Evolutionary conservation across 2,329 filamentous ascomycete genomes (phyloP), one percentile per base, ranked within the genome.

Genomic region (Aspergillus costaricaensis): DNA sequence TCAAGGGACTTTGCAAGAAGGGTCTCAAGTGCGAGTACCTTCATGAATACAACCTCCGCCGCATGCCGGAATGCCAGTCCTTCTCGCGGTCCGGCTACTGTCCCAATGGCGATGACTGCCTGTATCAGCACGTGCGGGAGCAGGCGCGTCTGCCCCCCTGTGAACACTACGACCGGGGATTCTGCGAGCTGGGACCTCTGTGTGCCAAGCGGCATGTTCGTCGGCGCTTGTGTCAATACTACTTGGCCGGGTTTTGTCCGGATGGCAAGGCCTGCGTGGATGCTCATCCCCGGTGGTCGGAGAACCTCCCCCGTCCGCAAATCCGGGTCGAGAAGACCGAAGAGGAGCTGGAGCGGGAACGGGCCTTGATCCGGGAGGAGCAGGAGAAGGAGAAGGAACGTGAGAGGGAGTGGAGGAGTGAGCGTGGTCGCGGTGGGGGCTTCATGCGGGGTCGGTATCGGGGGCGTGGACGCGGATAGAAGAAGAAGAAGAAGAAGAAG

Each of bases 31-130:
- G 95, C 87, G 95, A 99, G 81, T 99, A 98, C 72, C 83, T 98
- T 52, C 95, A 99, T 83, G 95, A 98, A 79, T 99, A 97, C 82
- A 98, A 99, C 79, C 85, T 99, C 68, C 88, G 95, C 65, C 93
- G 95, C 77, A 98, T 98, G 92, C 93, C 95, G 64, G 95, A 98
- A 80, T 99, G 95, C 80, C 96, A 96, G 73, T 96, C 96, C 78
- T 98, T 94, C 79, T 88, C 92, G 60, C 86, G 92, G 62, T 96
- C 95, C 73, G 92, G 92, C 58, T 97, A 96, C 76, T 99, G 95
- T 80, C 91, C 91, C 65, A 96, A 97, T 79, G 95, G 94, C 67
- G 94, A 98, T 77, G 95, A 99, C 79, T 99, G 95, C 73, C 82
- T 96, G 5, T 96, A 96, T 76, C 87, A 96, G 50, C 92, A 96